These are phyloP conservation scores for Cyclostephanos tholiformis DNA, from an alignment of 108 stramenopile genomes.

Conservation along the genomic window DNA sequence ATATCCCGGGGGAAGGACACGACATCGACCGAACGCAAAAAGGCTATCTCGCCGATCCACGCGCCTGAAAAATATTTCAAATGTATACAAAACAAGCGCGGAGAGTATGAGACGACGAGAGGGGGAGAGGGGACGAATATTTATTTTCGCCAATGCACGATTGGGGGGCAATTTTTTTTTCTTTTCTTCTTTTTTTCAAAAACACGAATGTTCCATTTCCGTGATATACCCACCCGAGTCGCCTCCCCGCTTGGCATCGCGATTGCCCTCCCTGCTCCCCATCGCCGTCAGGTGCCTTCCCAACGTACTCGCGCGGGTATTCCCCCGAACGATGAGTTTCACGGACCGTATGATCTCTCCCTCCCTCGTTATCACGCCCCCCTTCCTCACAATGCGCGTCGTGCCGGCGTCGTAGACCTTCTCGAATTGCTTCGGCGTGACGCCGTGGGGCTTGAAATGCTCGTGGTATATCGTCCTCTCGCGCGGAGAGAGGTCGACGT, in stretches of 20 bases:
- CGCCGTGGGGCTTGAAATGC: constrained; percentile 77
- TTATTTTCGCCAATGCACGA: no score
- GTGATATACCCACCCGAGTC: constrained; percentile 49
- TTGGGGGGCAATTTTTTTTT: no score
- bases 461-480: constrained; percentile 66
- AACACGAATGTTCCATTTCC: no score
- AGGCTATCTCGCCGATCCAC: constrained; percentile 87
- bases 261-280: constrained; percentile 50
- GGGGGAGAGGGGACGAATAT: no score
- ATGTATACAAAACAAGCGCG: no score
- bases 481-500: constrained; percentile 51
- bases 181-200: no score
- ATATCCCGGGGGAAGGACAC: no score
- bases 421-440: constrained; percentile 87
- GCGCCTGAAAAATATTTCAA: constrained; percentile 33
- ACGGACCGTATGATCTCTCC: constrained; percentile 58
- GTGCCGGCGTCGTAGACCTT: constrained; percentile 47
- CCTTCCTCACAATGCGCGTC: constrained; percentile 39
- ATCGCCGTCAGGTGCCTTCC: constrained; percentile 74
- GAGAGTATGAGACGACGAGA: no score
- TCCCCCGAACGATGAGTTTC: constrained; percentile 67
- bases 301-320: constrained; percentile 59
- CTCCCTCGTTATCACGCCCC: constrained; percentile 55
- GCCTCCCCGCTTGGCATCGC: constrained; percentile 53
- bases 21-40: constrained; percentile 55